Conservation (phyloP, 352 stramenopile genomes). For the Vaucheria bursata region DNA sequence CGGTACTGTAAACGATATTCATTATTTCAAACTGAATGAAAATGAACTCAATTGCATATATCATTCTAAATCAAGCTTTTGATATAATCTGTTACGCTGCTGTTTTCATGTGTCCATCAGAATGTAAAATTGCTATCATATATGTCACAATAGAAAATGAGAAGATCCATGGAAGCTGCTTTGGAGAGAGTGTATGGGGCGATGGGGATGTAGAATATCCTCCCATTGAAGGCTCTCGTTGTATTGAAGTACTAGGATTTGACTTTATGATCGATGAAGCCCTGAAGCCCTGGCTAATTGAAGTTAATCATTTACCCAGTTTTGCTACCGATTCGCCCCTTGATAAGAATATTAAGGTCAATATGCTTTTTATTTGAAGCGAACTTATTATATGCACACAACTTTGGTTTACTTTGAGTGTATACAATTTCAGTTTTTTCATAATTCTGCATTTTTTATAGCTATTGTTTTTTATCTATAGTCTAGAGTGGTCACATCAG, state of each 20-base stretch:
- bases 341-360: constrained; percentile 86
- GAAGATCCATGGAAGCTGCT: background rate
- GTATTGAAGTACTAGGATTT: constrained; percentile 89
- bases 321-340: constrained; percentile 87
- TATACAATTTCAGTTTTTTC: background rate
- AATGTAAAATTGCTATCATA: background rate
- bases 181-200: background rate
- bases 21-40: background rate
- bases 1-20: too few species aligned
- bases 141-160: background rate
- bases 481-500: constrained; percentile 31
- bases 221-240: constrained; percentile 53
- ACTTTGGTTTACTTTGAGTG: background rate
- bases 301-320: constrained; percentile 90
- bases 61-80: background rate
- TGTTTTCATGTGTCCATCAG: background rate
- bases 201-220: background rate
- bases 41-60: background rate
- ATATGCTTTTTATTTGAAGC: background rate
- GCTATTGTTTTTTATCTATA: background rate
- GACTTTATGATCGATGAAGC: constrained; percentile 88
- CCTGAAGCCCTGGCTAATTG: constrained; percentile 87
- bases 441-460: background rate
- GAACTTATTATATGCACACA: background rate
- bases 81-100: background rate